phyloP scores from a whole-genome alignment of 495 filamentous ascomycete genomes.

The Entonaema liquescens region DNA sequence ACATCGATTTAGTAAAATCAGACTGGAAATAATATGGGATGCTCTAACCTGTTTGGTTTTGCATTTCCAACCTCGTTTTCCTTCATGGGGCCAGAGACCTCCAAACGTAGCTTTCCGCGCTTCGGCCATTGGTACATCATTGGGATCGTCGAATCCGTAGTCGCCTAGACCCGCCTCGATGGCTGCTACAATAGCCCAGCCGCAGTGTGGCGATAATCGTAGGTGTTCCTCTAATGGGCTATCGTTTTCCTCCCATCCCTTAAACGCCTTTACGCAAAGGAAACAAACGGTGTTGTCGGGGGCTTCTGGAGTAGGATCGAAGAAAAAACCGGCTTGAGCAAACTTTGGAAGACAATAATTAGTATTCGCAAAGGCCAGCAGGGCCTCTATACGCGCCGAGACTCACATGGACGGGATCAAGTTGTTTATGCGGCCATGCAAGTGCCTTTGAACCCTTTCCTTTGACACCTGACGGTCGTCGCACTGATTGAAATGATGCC shows the following conservation, averaged over 20 bases:
- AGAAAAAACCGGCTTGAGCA: conserved; percentile 90
- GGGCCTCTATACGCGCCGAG: neutral
- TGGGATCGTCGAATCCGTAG: conserved; percentile 74
- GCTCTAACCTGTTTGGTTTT: conserved; percentile 78
- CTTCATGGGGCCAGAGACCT: conserved; percentile 84
- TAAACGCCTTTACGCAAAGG: conserved; percentile 77
- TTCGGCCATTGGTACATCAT: conserved; percentile 69
- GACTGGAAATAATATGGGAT: neutral
- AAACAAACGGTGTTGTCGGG: conserved; percentile 93
- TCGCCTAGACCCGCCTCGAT: conserved; percentile 73
- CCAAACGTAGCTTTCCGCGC: conserved; percentile 85
- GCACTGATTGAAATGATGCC: conserved; percentile 73
- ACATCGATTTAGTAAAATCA: conserved; percentile 38
- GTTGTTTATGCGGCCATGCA: conserved; percentile 78
- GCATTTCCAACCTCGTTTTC: conserved; percentile 86
- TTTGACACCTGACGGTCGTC: conserved; percentile 72
- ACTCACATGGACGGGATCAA: conserved; percentile 71
- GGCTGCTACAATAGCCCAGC: conserved; percentile 83
- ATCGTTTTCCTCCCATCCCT: conserved; percentile 90
- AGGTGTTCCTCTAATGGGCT: conserved; percentile 84
- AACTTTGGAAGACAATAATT: conserved; percentile 61
- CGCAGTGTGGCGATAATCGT: conserved; percentile 80
- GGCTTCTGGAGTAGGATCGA: conserved; percentile 73
- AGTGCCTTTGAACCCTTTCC: conserved; percentile 63
- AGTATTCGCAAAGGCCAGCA: conserved; percentile 6